phyloP scores from a whole-genome alignment of 306 rosid genomes.

The Dalbergia cultrata region DNA sequence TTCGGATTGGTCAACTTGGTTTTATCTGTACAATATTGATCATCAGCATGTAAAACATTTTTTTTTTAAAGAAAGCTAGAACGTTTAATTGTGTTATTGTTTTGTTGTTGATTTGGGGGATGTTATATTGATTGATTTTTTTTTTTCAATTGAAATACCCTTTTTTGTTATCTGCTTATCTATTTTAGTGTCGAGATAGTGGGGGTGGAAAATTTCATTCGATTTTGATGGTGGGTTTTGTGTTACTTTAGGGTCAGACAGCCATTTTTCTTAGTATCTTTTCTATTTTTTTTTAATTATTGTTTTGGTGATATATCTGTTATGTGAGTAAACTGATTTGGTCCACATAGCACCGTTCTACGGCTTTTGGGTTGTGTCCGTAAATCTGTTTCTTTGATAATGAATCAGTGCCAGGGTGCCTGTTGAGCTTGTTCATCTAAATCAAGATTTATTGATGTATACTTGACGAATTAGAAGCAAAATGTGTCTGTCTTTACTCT shows the following conservation, averaged over 20 bases:
- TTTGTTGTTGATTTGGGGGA: neutral
- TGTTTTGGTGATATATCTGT: neutral
- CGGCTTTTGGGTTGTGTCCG: neutral
- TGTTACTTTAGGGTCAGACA: neutral
- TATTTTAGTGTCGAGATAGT: neutral
- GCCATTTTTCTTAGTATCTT: neutral
- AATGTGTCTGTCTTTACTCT: neutral
- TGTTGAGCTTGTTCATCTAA: neutral
- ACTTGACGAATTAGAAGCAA: neutral
- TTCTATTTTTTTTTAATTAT: neutral
- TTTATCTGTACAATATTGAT: no score
- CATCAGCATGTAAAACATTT: neutral
- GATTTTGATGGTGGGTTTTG: neutral
- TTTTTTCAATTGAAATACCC: no score
- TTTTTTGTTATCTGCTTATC: neutral
- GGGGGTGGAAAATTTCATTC: neutral
- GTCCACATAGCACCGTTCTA: no score
- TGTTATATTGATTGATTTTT: neutral
- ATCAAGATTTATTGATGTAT: neutral
- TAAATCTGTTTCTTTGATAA: conserved; percentile 8
- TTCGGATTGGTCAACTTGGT: conserved; percentile 26
- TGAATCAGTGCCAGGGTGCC: neutral
- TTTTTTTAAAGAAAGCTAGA: neutral
- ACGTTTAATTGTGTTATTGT: neutral
- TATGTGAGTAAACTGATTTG: neutral